A percentile compares a stretch with the other conserved stretches of the same genome.
phyloP scores from a whole-genome alignment of 768 basidiomycete genomes.

The Butyriboletus loyo region DNA sequence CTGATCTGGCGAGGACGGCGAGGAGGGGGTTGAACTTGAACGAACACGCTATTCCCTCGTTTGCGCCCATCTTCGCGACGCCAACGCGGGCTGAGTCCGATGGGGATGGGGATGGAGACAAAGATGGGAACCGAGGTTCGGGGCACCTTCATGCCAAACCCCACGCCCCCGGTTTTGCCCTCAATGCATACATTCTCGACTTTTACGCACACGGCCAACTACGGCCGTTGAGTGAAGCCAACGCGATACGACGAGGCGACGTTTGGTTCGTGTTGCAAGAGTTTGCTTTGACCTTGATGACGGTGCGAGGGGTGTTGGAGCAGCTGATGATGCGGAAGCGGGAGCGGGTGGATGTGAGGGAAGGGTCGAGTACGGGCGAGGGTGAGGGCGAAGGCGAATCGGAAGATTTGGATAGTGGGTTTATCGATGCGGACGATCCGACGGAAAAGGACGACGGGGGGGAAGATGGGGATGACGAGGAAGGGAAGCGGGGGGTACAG shows the following conservation, averaged over 20 bases:
- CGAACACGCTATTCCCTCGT: conserved; percentile 58
- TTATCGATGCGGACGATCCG: conserved; percentile 26
- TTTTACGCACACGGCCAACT: conserved; percentile 67
- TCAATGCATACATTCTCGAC: conserved; percentile 68
- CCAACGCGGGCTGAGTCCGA: conserved; percentile 14
- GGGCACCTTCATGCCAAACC: not conserved
- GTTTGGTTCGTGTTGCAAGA: conserved; percentile 65
- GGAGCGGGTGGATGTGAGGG: conserved; percentile 8
- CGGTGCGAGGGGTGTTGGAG: conserved; percentile 49
- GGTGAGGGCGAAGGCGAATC: conserved; percentile 3
- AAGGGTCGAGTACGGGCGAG: conserved; percentile 15
- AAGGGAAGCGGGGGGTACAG: conserved; percentile 4
- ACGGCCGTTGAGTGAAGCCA: conserved; percentile 44
- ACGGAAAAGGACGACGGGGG: conserved; percentile 23
- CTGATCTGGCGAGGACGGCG: conserved; percentile 50
- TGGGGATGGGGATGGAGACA: not conserved
- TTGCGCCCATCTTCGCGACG: conserved; percentile 35
- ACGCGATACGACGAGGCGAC: conserved; percentile 59
- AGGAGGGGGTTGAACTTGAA: conserved; percentile 55
- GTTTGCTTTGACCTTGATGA: conserved; percentile 49
- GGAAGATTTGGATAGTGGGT: conserved; percentile 34
- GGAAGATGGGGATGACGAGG: conserved; percentile 22
- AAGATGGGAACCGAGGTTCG: not conserved
- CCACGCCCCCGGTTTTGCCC: conserved; percentile 20
- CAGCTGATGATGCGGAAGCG: conserved; percentile 38